Evolutionary conservation across 2,329 filamentous ascomycete species (phyloP).

Genomic region (Plectosphaerella plurivora): DNA sequence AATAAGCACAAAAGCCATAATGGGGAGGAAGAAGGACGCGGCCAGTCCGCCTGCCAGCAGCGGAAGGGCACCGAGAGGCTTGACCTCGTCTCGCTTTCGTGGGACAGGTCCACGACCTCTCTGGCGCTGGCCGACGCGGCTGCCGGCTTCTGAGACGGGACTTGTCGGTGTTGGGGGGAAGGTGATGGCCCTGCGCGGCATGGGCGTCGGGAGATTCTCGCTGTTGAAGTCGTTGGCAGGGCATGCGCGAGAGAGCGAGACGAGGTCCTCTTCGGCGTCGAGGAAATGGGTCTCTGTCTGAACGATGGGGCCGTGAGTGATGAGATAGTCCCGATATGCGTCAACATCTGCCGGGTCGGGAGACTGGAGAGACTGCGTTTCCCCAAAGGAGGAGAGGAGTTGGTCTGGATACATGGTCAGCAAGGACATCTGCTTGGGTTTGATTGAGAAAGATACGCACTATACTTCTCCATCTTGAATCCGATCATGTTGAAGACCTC

Average conservation of each 20-base stretch:
- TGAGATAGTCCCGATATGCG: conserved; percentile 50
- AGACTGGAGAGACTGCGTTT: conserved; percentile 42
- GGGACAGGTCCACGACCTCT: not conserved
- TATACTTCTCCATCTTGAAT: conserved; percentile 64
- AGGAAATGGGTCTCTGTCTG: conserved; percentile 58
- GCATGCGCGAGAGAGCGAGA: conserved; percentile 29
- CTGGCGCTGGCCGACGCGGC: not conserved
- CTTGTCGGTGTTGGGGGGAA: conserved; percentile 1
- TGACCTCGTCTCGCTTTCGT: not conserved
- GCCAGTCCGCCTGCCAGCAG: conserved; percentile 40
- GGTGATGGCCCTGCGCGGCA: conserved; percentile 5
- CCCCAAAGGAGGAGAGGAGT: conserved; percentile 53
- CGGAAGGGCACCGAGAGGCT: conserved; percentile 6
- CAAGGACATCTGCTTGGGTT: not conserved
- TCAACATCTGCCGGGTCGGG: conserved; percentile 47
- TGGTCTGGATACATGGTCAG: conserved; percentile 38
- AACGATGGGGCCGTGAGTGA: conserved; percentile 48
- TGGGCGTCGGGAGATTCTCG: conserved; percentile 10
- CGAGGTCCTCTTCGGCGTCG: conserved; percentile 47
- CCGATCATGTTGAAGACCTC: conserved; percentile 59
- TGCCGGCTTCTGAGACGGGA: not conserved
- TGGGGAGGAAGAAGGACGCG: conserved; percentile 49
- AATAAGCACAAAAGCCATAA: conserved; percentile 55
- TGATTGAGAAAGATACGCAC: conserved; percentile 33
- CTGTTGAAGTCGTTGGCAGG: not conserved